Evolutionary conservation across 1,139 yeast species (phyloP).

Genomic region (Scheffersomyces segobiensis): DNA sequence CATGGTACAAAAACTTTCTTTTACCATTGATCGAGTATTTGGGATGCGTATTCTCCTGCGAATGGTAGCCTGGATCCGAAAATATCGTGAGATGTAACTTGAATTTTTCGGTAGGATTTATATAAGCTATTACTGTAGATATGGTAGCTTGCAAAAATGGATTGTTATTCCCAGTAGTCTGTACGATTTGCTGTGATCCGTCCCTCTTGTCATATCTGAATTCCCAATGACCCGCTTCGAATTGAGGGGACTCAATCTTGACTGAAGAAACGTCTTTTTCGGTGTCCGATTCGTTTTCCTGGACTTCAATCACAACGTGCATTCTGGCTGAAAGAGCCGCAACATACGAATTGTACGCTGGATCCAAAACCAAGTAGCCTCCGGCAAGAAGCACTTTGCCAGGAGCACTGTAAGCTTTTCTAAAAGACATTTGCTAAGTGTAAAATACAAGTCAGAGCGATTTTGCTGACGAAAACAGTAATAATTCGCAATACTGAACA

Average conservation of each 20-base stretch:
- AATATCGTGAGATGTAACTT: conserved; percentile 59
- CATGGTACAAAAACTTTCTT: conserved; percentile 60
- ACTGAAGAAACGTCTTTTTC: conserved; percentile 24
- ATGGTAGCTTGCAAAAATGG: conserved; percentile 79
- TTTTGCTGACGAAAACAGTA: neutral
- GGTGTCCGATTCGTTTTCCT: conserved; percentile 8
- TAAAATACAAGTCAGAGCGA: neutral
- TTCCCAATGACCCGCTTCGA: conserved; percentile 66
- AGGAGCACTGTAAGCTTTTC: conserved; percentile 75
- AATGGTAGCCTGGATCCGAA: conserved; percentile 90
- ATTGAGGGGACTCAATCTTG: conserved; percentile 75
- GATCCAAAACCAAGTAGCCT: conserved; percentile 87
- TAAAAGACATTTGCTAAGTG: neutral
- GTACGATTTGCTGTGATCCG: conserved; percentile 12
- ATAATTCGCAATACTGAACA: neutral
- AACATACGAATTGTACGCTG: conserved; percentile 72
- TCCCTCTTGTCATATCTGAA: conserved; percentile 34
- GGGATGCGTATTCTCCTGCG: conserved; percentile 52
- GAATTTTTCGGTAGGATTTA: conserved; percentile 28
- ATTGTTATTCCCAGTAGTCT: conserved; percentile 41
- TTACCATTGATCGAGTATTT: conserved; percentile 32
- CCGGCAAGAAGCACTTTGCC: conserved; percentile 95
- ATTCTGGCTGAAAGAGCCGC: conserved; percentile 88
- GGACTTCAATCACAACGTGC: conserved; percentile 62
- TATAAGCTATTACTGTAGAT: conserved; percentile 54